Evolutionary conservation across 1,284 basidiomycete genomes (phyloP).

Genomic region (Ganoderma lucidum): DNA sequence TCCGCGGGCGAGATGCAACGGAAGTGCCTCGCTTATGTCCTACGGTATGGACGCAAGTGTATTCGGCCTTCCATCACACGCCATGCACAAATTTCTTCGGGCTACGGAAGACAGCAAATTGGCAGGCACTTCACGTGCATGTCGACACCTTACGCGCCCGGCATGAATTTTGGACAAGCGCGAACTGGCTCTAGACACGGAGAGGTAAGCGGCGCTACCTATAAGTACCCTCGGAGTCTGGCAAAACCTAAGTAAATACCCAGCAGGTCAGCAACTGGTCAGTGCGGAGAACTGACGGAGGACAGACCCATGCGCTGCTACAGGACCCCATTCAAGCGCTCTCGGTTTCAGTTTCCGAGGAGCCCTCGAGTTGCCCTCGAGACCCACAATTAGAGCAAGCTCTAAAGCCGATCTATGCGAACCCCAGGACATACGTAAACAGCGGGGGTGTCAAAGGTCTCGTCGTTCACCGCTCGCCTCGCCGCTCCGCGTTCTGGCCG

Average conservation of each 20-base stretch:
- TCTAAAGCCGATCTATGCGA: not conserved
- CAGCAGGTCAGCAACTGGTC: not conserved
- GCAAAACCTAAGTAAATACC: not conserved
- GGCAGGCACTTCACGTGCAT: not conserved
- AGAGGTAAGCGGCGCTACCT: not conserved
- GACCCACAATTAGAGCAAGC: not conserved
- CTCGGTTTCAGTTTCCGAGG: not conserved
- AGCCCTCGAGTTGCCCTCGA: not conserved
- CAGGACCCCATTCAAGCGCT: not conserved
- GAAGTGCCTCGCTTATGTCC: not conserved
- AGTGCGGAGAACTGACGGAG: not conserved
- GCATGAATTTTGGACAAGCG: not conserved
- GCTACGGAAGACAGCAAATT: not conserved
- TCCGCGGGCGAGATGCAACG: not conserved
- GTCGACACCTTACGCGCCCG: not conserved
- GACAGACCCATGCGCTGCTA: not conserved
- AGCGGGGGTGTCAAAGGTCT: constrained; percentile 2
- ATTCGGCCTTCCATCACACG: not conserved
- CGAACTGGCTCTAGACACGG: not conserved
- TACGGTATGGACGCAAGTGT: not conserved
- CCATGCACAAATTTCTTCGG: not conserved
- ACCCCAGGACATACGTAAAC: not conserved
- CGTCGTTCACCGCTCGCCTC: not conserved
- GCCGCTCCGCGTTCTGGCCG: not conserved
- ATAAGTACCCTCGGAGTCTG: not conserved